These are phyloP conservation scores for Colletotrichum neosansevieriae DNA, from an alignment of 2,329 filamentous ascomycete genomes.

Conservation along the genomic window DNA sequence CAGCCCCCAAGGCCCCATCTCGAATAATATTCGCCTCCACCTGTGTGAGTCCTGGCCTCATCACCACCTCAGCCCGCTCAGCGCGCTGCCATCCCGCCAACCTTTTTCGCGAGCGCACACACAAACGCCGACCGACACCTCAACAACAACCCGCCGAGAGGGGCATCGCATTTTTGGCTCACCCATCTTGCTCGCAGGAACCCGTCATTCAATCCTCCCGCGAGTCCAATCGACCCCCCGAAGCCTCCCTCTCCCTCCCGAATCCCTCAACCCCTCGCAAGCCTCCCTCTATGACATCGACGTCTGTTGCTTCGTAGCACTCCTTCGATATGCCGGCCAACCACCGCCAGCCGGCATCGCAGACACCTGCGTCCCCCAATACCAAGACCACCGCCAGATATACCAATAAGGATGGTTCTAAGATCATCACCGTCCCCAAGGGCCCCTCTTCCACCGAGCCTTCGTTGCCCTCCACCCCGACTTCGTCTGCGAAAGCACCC, in stretches of 20 bases:
- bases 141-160: slow-evolving; percentile 19
- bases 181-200: slow-evolving; percentile 12
- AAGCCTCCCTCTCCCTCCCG: slow-evolving; percentile 24
- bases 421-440: slow-evolving; percentile 76
- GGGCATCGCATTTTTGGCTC: slow-evolving; percentile 22
- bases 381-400: slow-evolving; percentile 69
- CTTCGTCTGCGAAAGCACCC: slow-evolving; percentile 53
- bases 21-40: slow-evolving; percentile 40
- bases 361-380: slow-evolving; percentile 64
- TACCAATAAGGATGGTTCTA: slow-evolving; percentile 76
- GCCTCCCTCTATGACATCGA: slow-evolving; percentile 53
- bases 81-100: slow-evolving; percentile 35
- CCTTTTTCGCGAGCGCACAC: slow-evolving; percentile 40
- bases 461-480: slow-evolving; percentile 65
- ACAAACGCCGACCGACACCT: slow-evolving; percentile 27
- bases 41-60: slow-evolving; percentile 38
- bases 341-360: slow-evolving; percentile 62
- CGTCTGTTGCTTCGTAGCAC: slow-evolving; percentile 47
- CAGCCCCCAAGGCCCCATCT: slow-evolving; percentile 36
- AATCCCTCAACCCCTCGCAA: slow-evolving; percentile 23
- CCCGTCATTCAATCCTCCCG: slow-evolving; percentile 13
- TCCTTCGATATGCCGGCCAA: slow-evolving; percentile 63
- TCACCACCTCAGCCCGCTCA: slow-evolving; percentile 37
- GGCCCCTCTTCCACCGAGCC: slow-evolving; percentile 62
- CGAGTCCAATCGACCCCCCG: slow-evolving; percentile 29